Percentiles rank a stretch among this genome's conserved stretches.
Conservation (phyloP, 257 asterid genomes). For the Primulina tabacum region DNA sequence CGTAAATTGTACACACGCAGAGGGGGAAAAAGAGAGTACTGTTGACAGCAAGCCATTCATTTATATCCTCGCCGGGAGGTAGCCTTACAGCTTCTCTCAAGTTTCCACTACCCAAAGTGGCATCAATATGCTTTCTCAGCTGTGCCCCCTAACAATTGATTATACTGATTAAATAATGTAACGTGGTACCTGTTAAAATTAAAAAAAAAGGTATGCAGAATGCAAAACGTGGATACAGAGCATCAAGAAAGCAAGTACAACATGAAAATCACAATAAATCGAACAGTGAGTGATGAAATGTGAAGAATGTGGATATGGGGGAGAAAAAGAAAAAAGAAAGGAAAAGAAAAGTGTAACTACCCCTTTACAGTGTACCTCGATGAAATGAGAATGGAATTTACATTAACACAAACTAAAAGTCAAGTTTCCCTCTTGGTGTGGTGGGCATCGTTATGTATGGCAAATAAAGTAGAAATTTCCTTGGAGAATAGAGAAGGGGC, state of each 20-base stretch:
- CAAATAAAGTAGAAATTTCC: background rate
- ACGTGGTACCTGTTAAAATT: background rate
- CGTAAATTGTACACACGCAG: constrained; percentile 3
- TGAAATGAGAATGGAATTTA: background rate
- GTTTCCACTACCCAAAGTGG: constrained; percentile 91
- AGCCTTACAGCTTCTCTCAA: constrained; percentile 92
- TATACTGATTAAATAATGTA: constrained; percentile 13
- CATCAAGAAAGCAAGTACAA: constrained; percentile 8
- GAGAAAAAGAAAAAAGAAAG: constrained; percentile 6
- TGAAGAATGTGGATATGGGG: background rate
- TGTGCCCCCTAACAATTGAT: constrained; percentile 69
- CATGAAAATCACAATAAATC: constrained; percentile 6
- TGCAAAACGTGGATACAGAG: constrained; percentile 4
- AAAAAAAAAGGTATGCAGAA: constrained; percentile 2
- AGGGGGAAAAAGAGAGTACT: constrained; percentile 46
- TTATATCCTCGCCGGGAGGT: constrained; percentile 91
- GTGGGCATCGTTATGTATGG: background rate
- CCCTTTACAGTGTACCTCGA: background rate
- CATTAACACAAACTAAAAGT: background rate
- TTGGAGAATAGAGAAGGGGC: background rate
- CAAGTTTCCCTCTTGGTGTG: background rate
- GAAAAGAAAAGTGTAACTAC: background rate
- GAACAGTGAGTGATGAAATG: constrained; percentile 1
- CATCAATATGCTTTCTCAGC: constrained; percentile 82
- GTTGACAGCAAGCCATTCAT: constrained; percentile 96